A percentile compares a stretch with the other conserved stretches of the same genome.
phyloP scores from a whole-genome alignment of 805 yeast species.

The Saccharomycopsis vini region DNA sequence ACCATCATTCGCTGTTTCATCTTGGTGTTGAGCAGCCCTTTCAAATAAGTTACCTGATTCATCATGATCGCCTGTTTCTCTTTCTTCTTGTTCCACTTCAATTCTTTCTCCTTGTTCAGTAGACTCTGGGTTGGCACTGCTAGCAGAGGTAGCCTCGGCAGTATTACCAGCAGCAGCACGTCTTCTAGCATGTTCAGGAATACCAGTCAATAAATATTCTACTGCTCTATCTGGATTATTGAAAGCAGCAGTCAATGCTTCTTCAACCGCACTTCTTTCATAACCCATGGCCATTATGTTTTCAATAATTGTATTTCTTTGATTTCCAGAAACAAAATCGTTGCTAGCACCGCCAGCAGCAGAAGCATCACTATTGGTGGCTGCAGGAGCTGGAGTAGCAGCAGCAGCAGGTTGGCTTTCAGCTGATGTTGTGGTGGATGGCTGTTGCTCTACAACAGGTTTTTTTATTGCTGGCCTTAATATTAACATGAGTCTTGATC shows the following conservation, averaged over 20 bases:
- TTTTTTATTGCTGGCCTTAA: neutral
- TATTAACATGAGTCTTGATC: no score
- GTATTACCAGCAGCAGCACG: constrained; percentile 23
- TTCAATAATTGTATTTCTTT: constrained; percentile 67
- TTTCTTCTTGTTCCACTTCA: no score
- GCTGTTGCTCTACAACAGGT: constrained; percentile 17
- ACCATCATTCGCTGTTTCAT: constrained; percentile 30
- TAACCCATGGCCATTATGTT: constrained; percentile 96
- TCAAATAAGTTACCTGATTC: constrained; percentile 35
- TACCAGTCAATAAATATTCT: constrained; percentile 83
- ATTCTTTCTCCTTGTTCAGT: no score
- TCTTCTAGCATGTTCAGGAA: constrained; percentile 50
- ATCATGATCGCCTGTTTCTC: no score
- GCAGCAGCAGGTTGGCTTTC: constrained; percentile 22
- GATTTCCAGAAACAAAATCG: constrained; percentile 67
- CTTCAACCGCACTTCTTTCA: constrained; percentile 76
- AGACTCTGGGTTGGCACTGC: constrained; percentile 3
- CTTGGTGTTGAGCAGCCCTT: constrained; percentile 29
- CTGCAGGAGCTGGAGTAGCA: constrained; percentile 22
- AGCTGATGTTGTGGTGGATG: no score
- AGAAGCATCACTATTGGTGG: constrained; percentile 20
- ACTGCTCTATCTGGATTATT: constrained; percentile 98
- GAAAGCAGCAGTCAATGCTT: constrained; percentile 89
- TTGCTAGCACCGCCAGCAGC: constrained; percentile 28
- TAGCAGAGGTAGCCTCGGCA: constrained; percentile 17